These are phyloP conservation scores for Calycina herbarum DNA, from an alignment of 2,329 filamentous ascomycete species.

Conservation along the genomic window DNA sequence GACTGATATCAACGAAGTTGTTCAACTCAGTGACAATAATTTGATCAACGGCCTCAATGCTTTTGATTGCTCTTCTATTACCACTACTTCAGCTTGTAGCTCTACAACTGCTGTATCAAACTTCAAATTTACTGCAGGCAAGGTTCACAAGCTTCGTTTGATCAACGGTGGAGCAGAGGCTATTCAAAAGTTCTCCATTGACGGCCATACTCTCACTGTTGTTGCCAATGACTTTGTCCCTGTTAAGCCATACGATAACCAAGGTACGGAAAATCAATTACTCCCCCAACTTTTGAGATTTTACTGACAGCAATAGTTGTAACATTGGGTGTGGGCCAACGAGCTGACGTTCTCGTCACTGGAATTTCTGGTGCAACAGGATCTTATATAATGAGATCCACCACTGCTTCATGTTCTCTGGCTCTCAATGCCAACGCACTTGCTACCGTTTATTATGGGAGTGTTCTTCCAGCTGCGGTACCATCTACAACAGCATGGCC, in stretches of 20 bases:
- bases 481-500: not conserved
- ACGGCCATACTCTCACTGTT: constrained; percentile 56
- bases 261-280: not conserved
- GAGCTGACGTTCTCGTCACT: constrained; percentile 45
- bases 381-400: constrained; percentile 42
- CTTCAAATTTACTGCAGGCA: constrained; percentile 42
- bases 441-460: not conserved
- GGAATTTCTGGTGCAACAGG: constrained; percentile 40
- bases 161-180: constrained; percentile 47
- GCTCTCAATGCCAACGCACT: not conserved
- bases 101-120: constrained; percentile 28
- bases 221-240: constrained; percentile 65
- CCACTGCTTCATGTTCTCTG: constrained; percentile 39
- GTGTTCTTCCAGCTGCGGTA: not conserved
- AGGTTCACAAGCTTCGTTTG: constrained; percentile 47
- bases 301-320: constrained; percentile 42
- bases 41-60: constrained; percentile 34
- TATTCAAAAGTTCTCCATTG: constrained; percentile 47
- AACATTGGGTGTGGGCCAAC: constrained; percentile 55
- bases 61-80: constrained; percentile 24
- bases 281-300: not conserved
- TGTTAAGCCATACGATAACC: constrained; percentile 59
- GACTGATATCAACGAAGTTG: constrained; percentile 1
- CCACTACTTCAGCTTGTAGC: constrained; percentile 18
- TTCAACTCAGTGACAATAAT: constrained; percentile 32